These are phyloP conservation scores for Nemania abortiva DNA, from an alignment of 2,329 filamentous ascomycete genomes.

Conservation along the genomic window DNA sequence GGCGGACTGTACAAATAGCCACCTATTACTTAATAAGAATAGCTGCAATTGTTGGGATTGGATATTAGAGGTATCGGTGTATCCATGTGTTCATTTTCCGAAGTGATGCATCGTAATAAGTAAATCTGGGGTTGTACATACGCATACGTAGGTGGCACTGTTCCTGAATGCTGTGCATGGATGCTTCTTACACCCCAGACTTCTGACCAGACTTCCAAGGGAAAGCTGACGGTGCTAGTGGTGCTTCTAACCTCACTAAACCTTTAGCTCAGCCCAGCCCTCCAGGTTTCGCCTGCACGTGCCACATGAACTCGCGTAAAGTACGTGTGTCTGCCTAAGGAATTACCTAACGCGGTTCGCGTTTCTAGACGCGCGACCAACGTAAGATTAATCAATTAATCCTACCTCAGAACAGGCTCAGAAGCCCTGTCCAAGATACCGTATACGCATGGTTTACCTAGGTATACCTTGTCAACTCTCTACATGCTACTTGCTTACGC, in stretches of 20 bases:
- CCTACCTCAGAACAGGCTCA: not conserved
- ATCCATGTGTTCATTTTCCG: not conserved
- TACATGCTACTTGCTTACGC: not conserved
- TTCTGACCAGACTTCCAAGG: no score
- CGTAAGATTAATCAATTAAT: not conserved
- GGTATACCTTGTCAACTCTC: no score
- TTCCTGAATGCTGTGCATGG: not conserved
- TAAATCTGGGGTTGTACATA: no score
- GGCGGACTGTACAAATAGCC: slow-evolving; percentile 16
- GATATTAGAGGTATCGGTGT: not conserved
- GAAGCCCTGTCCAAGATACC: not conserved
- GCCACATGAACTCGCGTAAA: slow-evolving; percentile 42
- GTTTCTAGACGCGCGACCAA: slow-evolving; percentile 24
- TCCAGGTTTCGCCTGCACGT: slow-evolving; percentile 21
- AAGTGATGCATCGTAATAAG: not conserved
- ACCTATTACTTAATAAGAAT: slow-evolving; percentile 2
- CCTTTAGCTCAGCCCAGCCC: not conserved
- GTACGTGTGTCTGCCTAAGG: slow-evolving; percentile 27
- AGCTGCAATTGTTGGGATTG: not conserved
- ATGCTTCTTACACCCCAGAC: no score
- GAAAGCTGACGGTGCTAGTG: no score
- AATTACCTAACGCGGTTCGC: slow-evolving; percentile 26
- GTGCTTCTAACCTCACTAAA: not conserved
- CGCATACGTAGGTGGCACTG: not conserved
- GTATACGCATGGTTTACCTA: no score